phyloP scores from a whole-genome alignment of 768 basidiomycete species.

The Mycena haematopus region DNA sequence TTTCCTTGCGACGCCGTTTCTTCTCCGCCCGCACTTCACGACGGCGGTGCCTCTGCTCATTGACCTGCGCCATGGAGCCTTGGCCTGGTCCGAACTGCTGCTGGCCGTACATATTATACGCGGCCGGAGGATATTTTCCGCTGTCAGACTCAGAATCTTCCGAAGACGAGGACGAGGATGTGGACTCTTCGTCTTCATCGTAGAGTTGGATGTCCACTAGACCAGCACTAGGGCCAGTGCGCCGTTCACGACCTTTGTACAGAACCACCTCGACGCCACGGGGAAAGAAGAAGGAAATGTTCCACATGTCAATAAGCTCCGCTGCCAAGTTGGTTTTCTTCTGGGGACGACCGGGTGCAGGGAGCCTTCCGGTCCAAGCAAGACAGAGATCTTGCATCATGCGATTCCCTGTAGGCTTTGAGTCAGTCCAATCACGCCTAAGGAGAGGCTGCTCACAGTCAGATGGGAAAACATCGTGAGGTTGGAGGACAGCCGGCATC shows the following conservation, averaged over 20 bases:
- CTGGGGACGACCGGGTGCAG: conserved; percentile 63
- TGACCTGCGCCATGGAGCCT: conserved; percentile 44
- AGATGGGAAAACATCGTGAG: conserved; percentile 78
- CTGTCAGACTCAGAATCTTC: conserved; percentile 50
- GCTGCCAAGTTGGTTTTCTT: conserved; percentile 65
- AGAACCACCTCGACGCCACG: conserved; percentile 82
- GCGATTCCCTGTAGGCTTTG: conserved; percentile 53
- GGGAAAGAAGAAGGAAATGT: conserved; percentile 71
- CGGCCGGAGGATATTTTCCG: conserved; percentile 36
- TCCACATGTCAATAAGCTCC: conserved; percentile 85
- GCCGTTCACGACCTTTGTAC: conserved; percentile 81
- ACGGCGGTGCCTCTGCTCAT: conserved; percentile 58
- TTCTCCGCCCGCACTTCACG: conserved; percentile 65
- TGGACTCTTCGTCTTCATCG: conserved; percentile 49
- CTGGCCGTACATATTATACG: conserved; percentile 55
- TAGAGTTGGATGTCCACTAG: conserved; percentile 58
- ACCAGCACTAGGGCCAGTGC: conserved; percentile 69
- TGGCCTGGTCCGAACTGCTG: conserved; percentile 30
- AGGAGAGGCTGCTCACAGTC: conserved; percentile 49
- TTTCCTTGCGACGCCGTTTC: conserved; percentile 67
- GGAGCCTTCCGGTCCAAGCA: conserved; percentile 80
- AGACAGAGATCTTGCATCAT: conserved; percentile 81
- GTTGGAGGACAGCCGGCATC: conserved; percentile 73
- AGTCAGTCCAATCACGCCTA: background rate
- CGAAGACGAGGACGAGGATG: conserved; percentile 48